Evolutionary conservation across 176 grass and related monocot species (phyloP).

Genomic region (Avena insularis): DNA sequence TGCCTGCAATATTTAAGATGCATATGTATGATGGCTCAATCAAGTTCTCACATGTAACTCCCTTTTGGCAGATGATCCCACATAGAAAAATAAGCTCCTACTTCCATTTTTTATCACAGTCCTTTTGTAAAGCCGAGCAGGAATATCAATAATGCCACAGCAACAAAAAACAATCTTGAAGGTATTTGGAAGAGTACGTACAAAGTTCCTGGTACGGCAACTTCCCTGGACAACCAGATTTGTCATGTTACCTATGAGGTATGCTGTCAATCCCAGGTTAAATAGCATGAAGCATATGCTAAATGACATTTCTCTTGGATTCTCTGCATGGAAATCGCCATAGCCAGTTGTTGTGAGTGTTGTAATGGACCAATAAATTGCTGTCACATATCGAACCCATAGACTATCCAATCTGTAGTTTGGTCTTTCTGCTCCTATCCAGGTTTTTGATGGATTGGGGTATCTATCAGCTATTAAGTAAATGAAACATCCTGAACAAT

Average conservation of each 20-base stretch:
- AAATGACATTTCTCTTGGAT: conserved; percentile 85
- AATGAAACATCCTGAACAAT: conserved; percentile 87
- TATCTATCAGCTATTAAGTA: conserved; percentile 93
- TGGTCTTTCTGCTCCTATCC: conserved; percentile 80
- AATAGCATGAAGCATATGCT: conserved; percentile 85
- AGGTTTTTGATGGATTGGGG: conserved; percentile 67
- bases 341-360: conserved; percentile 90
- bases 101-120: not conserved
- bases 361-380: conserved; percentile 95
- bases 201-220: conserved; percentile 83
- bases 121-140: not conserved
- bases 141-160: conserved; percentile 11
- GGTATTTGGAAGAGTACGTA: conserved; percentile 50
- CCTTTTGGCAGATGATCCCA: not conserved
- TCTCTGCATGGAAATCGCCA: conserved; percentile 84
- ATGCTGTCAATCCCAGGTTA: conserved; percentile 83
- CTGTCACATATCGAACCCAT: conserved; percentile 80
- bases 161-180: conserved; percentile 1
- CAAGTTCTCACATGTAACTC: conserved; percentile 5
- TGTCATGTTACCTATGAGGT: conserved; percentile 95
- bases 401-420: conserved; percentile 74
- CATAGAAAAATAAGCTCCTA: not conserved
- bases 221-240: conserved; percentile 88
- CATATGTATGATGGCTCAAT: not conserved
- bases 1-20: not conserved